Conservation (phyloP, 768 basidiomycete genomes). For the Tricholoma sp. region DNA sequence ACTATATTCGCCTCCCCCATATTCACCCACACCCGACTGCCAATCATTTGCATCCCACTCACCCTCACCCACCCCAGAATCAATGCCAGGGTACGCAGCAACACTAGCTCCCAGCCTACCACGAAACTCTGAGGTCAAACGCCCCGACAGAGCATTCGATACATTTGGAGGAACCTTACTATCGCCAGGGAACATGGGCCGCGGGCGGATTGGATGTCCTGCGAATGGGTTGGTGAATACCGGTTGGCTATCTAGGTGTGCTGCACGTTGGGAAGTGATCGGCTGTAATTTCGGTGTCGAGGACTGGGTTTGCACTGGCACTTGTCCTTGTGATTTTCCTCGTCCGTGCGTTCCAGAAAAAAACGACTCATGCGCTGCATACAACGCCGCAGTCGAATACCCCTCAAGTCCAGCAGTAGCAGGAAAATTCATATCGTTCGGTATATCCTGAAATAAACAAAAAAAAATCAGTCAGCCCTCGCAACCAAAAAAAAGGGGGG, state of each 20-base stretch:
- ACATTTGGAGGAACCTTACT: background rate
- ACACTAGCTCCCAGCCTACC: background rate
- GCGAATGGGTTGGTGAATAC: conserved; percentile 2
- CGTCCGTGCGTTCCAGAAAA: background rate
- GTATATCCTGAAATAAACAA: background rate
- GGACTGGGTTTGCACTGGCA: background rate
- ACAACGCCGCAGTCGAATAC: background rate
- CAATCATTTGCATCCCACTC: background rate
- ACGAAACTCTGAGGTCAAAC: background rate
- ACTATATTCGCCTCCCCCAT: background rate
- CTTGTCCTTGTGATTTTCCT: no score
- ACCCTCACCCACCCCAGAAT: background rate
- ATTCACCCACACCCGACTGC: background rate
- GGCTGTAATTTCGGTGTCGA: background rate
- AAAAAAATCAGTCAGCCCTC: background rate
- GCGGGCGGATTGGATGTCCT: background rate
- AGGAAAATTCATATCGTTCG: background rate
- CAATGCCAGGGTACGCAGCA: background rate
- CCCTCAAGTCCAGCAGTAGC: background rate
- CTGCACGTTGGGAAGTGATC: background rate
- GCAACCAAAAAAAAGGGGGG: background rate
- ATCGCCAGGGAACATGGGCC: background rate
- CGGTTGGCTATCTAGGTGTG: background rate
- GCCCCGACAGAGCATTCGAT: background rate
- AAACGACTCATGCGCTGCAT: background rate